phyloP scores from a whole-genome alignment of 345 rosid species.

The Eucalyptus regnans region DNA sequence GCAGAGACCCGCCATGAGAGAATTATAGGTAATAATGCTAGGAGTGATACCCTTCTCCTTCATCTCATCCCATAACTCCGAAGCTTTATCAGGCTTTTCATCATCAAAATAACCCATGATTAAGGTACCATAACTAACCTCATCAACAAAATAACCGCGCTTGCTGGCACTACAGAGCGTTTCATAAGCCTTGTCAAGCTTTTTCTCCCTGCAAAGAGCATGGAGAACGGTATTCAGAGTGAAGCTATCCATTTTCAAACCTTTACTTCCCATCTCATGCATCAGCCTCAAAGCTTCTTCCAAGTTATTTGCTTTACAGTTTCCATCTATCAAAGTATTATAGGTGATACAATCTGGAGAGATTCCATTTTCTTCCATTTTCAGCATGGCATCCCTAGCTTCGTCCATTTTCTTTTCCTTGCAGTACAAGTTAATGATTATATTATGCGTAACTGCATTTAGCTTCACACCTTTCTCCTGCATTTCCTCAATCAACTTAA shows the following conservation, averaged over 20 bases:
- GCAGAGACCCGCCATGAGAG: slow-evolving; percentile 57
- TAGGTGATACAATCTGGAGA: slow-evolving; percentile 54
- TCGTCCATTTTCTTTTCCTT: slow-evolving; percentile 67
- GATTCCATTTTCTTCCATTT: slow-evolving; percentile 53
- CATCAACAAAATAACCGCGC: slow-evolving; percentile 67
- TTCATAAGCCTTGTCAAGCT: slow-evolving; percentile 41
- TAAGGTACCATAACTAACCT: slow-evolving; percentile 70
- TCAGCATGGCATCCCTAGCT: slow-evolving; percentile 23
- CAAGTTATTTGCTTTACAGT: slow-evolving; percentile 54
- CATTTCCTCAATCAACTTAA: slow-evolving; percentile 56
- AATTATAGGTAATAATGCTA: slow-evolving; percentile 49
- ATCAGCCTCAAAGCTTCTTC: slow-evolving; percentile 52
- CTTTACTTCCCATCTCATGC: slow-evolving; percentile 64
- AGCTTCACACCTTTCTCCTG: slow-evolving; percentile 37
- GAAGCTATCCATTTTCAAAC: slow-evolving; percentile 55
- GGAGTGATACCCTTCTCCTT: slow-evolving; percentile 57
- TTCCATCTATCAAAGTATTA: slow-evolving; percentile 52
- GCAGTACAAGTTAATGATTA: slow-evolving; percentile 57
- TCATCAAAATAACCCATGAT: slow-evolving; percentile 55
- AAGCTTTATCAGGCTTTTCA: slow-evolving; percentile 30
- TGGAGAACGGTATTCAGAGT: slow-evolving; percentile 67
- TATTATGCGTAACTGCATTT: slow-evolving; percentile 54
- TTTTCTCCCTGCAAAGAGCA: slow-evolving; percentile 46
- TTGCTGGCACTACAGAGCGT: slow-evolving; percentile 41
- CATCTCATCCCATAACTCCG: slow-evolving; percentile 80